These are phyloP conservation scores for Emericellopsis cladophorae DNA, from an alignment of 2,329 filamentous ascomycete genomes.

Conservation along the genomic window DNA sequence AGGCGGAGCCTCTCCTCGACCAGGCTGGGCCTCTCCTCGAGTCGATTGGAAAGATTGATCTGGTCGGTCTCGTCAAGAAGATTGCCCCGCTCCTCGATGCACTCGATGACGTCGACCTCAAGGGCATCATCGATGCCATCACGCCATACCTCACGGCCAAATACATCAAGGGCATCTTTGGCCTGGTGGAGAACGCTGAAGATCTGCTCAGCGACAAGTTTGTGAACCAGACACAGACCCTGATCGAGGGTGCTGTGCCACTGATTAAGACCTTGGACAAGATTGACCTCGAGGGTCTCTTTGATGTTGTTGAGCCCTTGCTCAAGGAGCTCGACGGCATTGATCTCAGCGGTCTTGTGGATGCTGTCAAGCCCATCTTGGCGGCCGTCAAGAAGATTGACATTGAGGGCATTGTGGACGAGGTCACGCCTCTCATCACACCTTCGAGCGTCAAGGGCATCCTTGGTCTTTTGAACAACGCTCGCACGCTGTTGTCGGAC, in stretches of 20 bases:
- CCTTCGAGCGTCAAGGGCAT: constrained; percentile 22
- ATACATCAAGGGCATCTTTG: constrained; percentile 19
- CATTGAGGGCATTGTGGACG: constrained; percentile 19
- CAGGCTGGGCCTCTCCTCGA: constrained; percentile 7
- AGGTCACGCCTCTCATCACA: constrained; percentile 25
- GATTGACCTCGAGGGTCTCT: constrained; percentile 22
- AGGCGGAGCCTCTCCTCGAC: constrained; percentile 17
- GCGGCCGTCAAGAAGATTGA: constrained; percentile 23
- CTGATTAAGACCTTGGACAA: constrained; percentile 19
- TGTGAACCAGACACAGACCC: constrained; percentile 25
- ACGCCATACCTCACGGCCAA: constrained; percentile 19
- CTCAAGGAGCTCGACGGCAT: constrained; percentile 19
- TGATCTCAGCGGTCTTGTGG: constrained; percentile 19
- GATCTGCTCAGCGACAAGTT: constrained; percentile 21
- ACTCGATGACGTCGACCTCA: constrained; percentile 16
- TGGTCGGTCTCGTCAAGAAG: constrained; percentile 16
- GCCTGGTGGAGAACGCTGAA: constrained; percentile 22
- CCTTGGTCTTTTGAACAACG: constrained; percentile 22
- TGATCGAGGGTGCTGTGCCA: constrained; percentile 22
- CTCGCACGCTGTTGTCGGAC: constrained; percentile 20
- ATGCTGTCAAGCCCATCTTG: constrained; percentile 21
- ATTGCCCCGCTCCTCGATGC: constrained; percentile 19
- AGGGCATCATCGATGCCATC: constrained; percentile 16
- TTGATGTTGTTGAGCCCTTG: constrained; percentile 21
- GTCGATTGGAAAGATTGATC: constrained; percentile 13